These are phyloP conservation scores for Fremontodendron californicum DNA, from an alignment of 345 rosid species.

Conservation along the genomic window DNA sequence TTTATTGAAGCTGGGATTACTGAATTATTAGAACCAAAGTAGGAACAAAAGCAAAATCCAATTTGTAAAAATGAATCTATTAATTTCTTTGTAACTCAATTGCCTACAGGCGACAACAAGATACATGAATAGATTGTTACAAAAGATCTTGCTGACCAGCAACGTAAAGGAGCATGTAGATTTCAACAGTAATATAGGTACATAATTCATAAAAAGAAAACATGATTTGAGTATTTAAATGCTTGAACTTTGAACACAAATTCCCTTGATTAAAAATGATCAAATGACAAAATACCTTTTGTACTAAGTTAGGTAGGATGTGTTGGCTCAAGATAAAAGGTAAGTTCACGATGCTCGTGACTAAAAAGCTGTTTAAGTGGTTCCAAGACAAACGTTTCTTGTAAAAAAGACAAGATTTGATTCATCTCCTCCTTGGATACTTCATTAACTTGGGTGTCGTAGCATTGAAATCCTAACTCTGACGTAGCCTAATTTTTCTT, in stretches of 20 bases:
- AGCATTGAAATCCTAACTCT: too few species aligned
- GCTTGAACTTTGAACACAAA: not conserved
- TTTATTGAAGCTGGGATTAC: not conserved
- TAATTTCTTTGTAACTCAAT: not conserved
- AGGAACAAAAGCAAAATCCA: not conserved
- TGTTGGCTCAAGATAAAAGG: not conserved
- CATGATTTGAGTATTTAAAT: not conserved
- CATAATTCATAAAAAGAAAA: not conserved
- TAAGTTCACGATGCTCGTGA: not conserved
- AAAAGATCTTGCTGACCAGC: not conserved
- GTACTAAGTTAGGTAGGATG: not conserved
- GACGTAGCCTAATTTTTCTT: too few species aligned
- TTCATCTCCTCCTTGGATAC: not conserved
- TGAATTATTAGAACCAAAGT: not conserved
- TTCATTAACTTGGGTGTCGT: not conserved
- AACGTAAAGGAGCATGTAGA: not conserved
- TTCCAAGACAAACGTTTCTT: too few species aligned
- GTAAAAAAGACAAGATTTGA: too few species aligned
- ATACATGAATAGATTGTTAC: not conserved
- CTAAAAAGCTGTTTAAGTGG: not conserved
- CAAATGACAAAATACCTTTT: not conserved
- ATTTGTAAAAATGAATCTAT: not conserved
- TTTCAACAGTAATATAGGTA: not conserved
- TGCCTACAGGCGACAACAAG: not conserved
- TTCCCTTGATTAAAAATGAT: not conserved